Conservation (phyloP, 2,329 filamentous ascomycete species). For the Pseudonectria foliicola region DNA sequence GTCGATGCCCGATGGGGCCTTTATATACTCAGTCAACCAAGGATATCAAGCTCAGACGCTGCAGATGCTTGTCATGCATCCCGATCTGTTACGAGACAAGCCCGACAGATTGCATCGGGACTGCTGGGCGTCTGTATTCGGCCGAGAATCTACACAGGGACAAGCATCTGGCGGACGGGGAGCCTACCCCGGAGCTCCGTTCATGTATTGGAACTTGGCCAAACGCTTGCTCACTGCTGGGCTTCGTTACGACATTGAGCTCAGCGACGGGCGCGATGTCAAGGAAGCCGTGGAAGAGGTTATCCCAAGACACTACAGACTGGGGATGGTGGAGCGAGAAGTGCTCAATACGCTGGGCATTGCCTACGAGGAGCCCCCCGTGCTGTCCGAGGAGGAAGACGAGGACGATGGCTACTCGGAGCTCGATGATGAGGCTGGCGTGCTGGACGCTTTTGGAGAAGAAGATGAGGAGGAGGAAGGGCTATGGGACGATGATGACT, state of each 20-base stretch:
- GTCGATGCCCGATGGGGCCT: constrained; percentile 20
- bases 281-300: constrained; percentile 16
- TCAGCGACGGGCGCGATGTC: constrained; percentile 12
- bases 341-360: constrained; percentile 19
- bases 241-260: constrained; percentile 17
- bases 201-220: constrained; percentile 20
- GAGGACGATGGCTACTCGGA: constrained; percentile 4
- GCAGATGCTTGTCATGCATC: constrained; percentile 19
- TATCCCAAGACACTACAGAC: constrained; percentile 12
- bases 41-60: constrained; percentile 19
- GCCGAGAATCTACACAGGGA: constrained; percentile 4
- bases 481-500: constrained; percentile 5
- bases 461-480: constrained; percentile 11
- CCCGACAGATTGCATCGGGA: constrained; percentile 14
- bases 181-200: constrained; percentile 5
- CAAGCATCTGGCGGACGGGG: background rate
- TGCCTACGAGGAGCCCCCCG: constrained; percentile 13
- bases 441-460: constrained; percentile 11
- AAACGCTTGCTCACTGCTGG: constrained; percentile 16
- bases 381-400: constrained; percentile 1
- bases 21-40: constrained; percentile 21
- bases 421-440: constrained; percentile 4
- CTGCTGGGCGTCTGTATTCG: constrained; percentile 19
- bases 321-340: constrained; percentile 15
- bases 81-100: constrained; percentile 11